Evolutionary conservation across 192 early-diverging fungal species (phyloP).

Genomic region (Rhizophagus sp.): DNA sequence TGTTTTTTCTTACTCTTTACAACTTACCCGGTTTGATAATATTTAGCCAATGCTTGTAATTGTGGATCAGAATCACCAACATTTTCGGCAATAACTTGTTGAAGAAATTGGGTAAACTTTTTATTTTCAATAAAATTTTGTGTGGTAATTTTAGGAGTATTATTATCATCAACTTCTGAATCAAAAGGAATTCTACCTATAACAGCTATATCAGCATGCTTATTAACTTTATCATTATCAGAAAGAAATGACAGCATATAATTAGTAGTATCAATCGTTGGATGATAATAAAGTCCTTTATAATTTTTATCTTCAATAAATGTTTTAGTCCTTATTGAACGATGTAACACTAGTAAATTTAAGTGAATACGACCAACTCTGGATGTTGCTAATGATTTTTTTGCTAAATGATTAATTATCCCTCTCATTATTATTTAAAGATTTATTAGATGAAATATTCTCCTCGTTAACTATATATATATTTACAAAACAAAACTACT

Average conservation of each 20-base stretch:
- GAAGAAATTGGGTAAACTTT: conserved; percentile 11
- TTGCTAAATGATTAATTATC: not conserved
- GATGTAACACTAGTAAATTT: not conserved
- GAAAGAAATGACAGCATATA: conserved; percentile 11
- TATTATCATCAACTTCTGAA: not conserved
- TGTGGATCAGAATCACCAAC: not conserved
- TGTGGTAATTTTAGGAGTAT: not conserved
- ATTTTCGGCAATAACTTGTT: conserved; percentile 24
- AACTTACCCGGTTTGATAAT: conserved; percentile 17
- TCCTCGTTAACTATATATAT: too few relatives aligned
- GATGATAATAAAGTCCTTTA: conserved; percentile 28
- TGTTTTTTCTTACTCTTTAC: not conserved
- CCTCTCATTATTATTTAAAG: too few relatives aligned
- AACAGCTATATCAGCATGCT: not conserved
- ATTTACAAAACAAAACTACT: too few relatives aligned
- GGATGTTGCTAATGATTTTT: not conserved
- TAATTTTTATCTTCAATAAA: conserved; percentile 20
- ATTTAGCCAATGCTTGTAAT: conserved; percentile 21
- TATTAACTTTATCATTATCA: conserved; percentile 1
- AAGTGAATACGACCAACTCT: not conserved
- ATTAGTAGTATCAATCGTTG: not conserved
- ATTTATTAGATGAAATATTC: too few relatives aligned
- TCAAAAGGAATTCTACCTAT: conserved; percentile 19
- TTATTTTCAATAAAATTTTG: conserved; percentile 21
- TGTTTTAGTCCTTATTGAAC: not conserved